These are phyloP conservation scores for Oryza coarctata DNA, from an alignment of 176 grass and related monocot species.

Conservation along the genomic window DNA sequence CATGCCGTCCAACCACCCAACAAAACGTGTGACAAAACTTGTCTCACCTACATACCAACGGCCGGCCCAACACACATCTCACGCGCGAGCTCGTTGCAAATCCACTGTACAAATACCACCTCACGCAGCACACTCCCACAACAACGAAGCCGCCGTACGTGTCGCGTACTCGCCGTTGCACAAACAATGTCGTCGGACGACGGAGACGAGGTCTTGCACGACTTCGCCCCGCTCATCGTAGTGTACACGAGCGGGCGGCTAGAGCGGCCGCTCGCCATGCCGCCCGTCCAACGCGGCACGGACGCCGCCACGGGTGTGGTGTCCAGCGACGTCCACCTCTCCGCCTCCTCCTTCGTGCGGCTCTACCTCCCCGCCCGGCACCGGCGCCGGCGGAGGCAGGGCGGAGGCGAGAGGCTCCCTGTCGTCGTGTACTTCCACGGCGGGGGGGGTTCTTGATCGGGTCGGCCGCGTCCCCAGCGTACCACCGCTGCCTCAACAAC, in stretches of 20 bases:
- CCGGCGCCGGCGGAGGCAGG: too few relatives aligned
- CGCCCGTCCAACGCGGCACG: slow-evolving; percentile 12
- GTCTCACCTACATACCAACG: slow-evolving; percentile 24
- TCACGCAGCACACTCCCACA: background rate
- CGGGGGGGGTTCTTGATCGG: slow-evolving; percentile 49
- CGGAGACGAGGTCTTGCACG: slow-evolving; percentile 36
- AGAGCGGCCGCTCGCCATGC: slow-evolving; percentile 33
- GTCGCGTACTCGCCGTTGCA: background rate
- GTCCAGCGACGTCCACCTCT: slow-evolving; percentile 55
- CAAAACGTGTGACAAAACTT: background rate
- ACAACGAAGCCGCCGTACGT: background rate
- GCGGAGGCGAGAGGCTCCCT: background rate
- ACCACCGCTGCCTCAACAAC: slow-evolving; percentile 56
- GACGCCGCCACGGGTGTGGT: slow-evolving; percentile 43
- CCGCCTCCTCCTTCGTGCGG: slow-evolving; percentile 30
- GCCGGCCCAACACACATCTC: background rate
- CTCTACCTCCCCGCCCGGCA: slow-evolving; percentile 44
- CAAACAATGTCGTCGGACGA: background rate
- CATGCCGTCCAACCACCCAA: background rate
- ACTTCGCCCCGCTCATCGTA: slow-evolving; percentile 45
- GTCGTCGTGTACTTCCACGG: slow-evolving; percentile 59
- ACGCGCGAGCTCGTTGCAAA: background rate
- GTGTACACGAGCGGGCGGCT: slow-evolving; percentile 51
- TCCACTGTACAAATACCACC: background rate
- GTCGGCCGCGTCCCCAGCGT: slow-evolving; percentile 22